Conservation (phyloP, 805 yeast genomes). For the Yamadazyma phyllophila region DNA sequence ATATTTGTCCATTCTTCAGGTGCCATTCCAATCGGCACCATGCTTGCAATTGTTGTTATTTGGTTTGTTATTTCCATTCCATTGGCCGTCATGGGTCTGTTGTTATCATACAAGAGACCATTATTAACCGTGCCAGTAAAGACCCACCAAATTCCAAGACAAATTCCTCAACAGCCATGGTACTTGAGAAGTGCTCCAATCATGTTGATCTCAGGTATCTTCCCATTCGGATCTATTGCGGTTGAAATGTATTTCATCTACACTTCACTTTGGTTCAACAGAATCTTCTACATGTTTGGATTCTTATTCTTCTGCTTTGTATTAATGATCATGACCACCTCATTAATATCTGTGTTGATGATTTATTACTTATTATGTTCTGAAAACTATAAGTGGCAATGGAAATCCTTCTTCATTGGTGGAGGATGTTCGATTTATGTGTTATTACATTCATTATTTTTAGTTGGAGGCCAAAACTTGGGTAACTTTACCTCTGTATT, state of each 20-base stretch:
- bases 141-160: constrained; percentile 94
- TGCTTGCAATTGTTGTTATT: constrained; percentile 72
- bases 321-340: constrained; percentile 79
- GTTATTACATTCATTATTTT: constrained; percentile 75
- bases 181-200: constrained; percentile 68
- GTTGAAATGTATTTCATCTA: constrained; percentile 93
- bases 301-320: constrained; percentile 84
- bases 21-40: constrained; percentile 89
- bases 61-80: constrained; percentile 91
- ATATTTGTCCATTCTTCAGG: constrained; percentile 81
- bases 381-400: constrained; percentile 96
- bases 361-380: constrained; percentile 81
- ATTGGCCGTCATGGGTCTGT: constrained; percentile 77
- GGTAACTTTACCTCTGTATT: constrained; percentile 75
- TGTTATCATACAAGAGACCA: constrained; percentile 66
- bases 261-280: constrained; percentile 89
- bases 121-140: constrained; percentile 71
- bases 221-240: constrained; percentile 93
- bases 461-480: constrained; percentile 61
- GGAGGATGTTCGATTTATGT: constrained; percentile 89
- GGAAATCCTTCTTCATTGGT: constrained; percentile 84
- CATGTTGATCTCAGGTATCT: constrained; percentile 76
- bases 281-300: constrained; percentile 96
- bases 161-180: constrained; percentile 89
- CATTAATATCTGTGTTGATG: constrained; percentile 74